A percentile compares a stretch with the other conserved stretches of the same genome.
These are phyloP conservation scores for Vigna mungo DNA, from an alignment of 306 rosid genomes.

Conservation along the genomic window DNA sequence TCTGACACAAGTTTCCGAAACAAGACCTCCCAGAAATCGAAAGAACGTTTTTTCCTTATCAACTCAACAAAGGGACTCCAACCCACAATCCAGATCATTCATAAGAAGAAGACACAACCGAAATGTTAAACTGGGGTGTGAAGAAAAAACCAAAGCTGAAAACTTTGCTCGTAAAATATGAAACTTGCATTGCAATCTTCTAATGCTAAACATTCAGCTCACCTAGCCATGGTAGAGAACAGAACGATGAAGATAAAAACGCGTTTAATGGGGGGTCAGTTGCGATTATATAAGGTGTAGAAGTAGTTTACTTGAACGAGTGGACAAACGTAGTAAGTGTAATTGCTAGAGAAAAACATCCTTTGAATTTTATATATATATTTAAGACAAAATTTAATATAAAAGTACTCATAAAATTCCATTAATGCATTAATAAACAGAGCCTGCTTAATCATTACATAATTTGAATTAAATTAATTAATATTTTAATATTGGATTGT, in stretches of 20 bases:
- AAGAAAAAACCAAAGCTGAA: background rate
- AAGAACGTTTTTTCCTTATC: background rate
- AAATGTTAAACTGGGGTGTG: background rate
- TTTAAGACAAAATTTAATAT: no score
- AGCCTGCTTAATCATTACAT: no score
- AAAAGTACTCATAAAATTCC: no score
- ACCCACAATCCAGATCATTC: background rate
- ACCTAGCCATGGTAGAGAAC: constrained; percentile 56
- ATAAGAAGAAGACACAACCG: constrained; percentile 7
- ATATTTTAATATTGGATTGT: no score
- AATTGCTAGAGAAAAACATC: no score
- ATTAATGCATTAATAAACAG: no score
- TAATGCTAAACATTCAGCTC: constrained; percentile 23
- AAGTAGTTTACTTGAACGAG: constrained; percentile 14
- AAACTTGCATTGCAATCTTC: constrained; percentile 13
- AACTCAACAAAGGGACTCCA: background rate
- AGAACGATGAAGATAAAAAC: background rate
- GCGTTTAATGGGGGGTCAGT: background rate
- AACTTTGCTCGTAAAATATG: constrained; percentile 6
- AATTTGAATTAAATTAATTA: no score
- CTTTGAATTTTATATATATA: no score
- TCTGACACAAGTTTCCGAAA: constrained; percentile 15
- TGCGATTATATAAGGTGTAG: constrained; percentile 26
- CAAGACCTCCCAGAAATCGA: background rate
- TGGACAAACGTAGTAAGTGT: constrained; percentile 1